phyloP scores from a whole-genome alignment of 1,284 basidiomycete genomes.

The Chondrostereum purpureum region DNA sequence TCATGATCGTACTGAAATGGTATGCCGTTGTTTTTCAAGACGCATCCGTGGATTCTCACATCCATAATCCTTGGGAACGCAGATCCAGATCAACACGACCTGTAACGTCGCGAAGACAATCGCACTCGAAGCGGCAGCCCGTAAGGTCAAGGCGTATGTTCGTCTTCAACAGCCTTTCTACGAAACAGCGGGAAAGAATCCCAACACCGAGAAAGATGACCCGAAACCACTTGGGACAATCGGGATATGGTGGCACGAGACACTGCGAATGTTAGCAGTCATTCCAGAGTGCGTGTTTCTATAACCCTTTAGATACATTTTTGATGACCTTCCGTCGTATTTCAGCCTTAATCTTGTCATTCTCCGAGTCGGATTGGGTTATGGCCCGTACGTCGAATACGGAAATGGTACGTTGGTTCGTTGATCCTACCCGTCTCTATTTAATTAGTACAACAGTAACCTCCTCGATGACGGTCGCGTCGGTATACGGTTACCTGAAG shows the following conservation, averaged over 20 bases:
- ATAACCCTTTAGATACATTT: slow-evolving; percentile 5
- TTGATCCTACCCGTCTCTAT: slow-evolving; percentile 12
- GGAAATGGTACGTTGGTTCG: slow-evolving; percentile 46
- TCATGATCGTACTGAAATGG: slow-evolving; percentile 74
- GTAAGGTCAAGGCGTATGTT: slow-evolving; percentile 71
- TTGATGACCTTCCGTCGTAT: slow-evolving; percentile 6
- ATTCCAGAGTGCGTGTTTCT: slow-evolving; percentile 52
- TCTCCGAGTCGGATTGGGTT: slow-evolving; percentile 63
- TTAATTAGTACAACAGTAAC: slow-evolving; percentile 37
- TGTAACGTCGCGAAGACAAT: slow-evolving; percentile 66
- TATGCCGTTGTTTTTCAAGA: too few relatives aligned
- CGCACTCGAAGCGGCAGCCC: slow-evolving; percentile 60
- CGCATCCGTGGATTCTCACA: too few relatives aligned
- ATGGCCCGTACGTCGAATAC: slow-evolving; percentile 71
- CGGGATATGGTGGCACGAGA: slow-evolving; percentile 90
- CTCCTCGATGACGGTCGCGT: slow-evolving; percentile 68
- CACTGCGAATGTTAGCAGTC: slow-evolving; percentile 68
- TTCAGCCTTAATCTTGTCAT: slow-evolving; percentile 75
- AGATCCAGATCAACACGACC: slow-evolving; percentile 78
- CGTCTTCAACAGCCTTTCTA: slow-evolving; percentile 81
- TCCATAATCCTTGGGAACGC: too few relatives aligned
- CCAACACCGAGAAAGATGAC: slow-evolving; percentile 69
- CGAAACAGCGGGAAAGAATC: slow-evolving; percentile 63
- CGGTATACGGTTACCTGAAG: slow-evolving; percentile 78
- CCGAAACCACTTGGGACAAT: slow-evolving; percentile 67